phyloP scores from a whole-genome alignment of 371 early-diverging fungal species.

The Thermomucor indicae-seudaticae region DNA sequence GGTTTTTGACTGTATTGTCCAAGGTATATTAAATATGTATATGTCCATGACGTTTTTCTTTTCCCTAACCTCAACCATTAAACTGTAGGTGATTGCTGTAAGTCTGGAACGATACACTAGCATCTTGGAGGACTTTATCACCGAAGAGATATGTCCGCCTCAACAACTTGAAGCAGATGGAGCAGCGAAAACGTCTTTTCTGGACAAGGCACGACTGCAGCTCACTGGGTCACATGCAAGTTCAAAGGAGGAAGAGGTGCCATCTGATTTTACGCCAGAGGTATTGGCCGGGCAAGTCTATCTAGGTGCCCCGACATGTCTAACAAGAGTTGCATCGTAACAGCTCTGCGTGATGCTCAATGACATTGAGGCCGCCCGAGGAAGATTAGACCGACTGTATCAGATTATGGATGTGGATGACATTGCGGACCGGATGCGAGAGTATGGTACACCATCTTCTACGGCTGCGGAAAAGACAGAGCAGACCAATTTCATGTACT shows the following conservation, averaged over 20 bases:
- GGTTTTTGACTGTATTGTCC: constrained; percentile 67
- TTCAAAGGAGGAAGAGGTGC: constrained; percentile 39
- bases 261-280: constrained; percentile 55
- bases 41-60: too few species aligned
- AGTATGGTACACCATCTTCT: constrained; percentile 20
- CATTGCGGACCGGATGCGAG: constrained; percentile 44
- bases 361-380: constrained; percentile 63
- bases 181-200: constrained; percentile 18
- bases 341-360: constrained; percentile 64
- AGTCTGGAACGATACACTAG: constrained; percentile 51
- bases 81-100: constrained; percentile 43
- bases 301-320: too few species aligned
- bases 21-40: constrained; percentile 54
- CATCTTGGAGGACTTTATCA: constrained; percentile 37
- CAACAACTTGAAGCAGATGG: constrained; percentile 6
- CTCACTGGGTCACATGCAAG: constrained; percentile 21
- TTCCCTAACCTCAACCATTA: too few species aligned
- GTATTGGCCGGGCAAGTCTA: too few species aligned
- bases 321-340: not conserved
- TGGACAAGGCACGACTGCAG: constrained; percentile 37
- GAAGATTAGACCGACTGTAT: constrained; percentile 57
- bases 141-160: constrained; percentile 26
- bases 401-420: constrained; percentile 66
- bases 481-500: constrained; percentile 41
- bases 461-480: constrained; percentile 20